These are phyloP conservation scores for Mortierella sp. DNA, from an alignment of 371 early-diverging fungal genomes.

Conservation along the genomic window DNA sequence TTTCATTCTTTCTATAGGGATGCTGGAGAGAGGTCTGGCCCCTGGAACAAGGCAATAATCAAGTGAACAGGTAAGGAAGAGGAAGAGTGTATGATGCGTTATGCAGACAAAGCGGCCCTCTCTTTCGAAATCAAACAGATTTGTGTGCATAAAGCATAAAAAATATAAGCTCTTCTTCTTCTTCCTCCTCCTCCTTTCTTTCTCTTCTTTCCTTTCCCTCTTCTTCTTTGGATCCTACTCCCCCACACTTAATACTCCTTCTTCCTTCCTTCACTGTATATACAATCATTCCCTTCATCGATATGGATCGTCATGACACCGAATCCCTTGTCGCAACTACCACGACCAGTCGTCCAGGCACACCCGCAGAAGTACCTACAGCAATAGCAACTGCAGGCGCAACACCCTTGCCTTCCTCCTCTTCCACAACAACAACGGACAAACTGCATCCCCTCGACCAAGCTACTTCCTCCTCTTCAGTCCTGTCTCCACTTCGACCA, in stretches of 20 bases:
- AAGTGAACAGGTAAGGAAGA: too few species aligned
- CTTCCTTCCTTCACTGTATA: not conserved
- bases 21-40: not conserved
- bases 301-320: slow-evolving; percentile 5
- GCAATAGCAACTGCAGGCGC: not conserved
- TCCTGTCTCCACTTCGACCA: not conserved
- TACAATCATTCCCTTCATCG: not conserved
- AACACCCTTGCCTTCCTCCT: not conserved
- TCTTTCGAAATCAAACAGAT: too few species aligned
- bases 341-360: not conserved
- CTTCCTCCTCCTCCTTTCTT: not conserved
- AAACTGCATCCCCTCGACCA: not conserved
- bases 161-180: not conserved
- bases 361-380: not conserved
- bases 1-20: not conserved
- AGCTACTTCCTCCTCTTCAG: not conserved
- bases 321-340: not conserved
- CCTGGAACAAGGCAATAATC: too few species aligned
- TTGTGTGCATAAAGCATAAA: not conserved
- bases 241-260: not conserved
- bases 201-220: not conserved
- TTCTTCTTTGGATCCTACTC: not conserved
- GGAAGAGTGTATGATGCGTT: too few species aligned
- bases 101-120: too few species aligned
- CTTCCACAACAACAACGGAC: not conserved